phyloP scores from a whole-genome alignment of 2,329 filamentous ascomycete species.

The Nothomitra cinnamomea region DNA sequence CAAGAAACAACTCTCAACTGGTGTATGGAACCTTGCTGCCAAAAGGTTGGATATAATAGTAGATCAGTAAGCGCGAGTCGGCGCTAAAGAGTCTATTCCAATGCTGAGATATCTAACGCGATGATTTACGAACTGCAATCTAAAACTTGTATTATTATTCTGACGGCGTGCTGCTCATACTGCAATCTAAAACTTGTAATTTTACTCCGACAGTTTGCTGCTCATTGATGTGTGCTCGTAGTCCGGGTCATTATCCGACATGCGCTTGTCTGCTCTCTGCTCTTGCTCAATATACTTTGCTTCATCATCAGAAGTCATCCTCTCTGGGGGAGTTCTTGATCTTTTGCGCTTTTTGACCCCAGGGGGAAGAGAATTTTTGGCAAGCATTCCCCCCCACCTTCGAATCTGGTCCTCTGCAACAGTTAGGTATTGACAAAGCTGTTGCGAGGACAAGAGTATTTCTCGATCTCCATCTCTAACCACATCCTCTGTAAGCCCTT shows the following conservation, averaged over 20 bases:
- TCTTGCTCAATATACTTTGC: slow-evolving; percentile 13
- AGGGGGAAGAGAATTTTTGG: slow-evolving; percentile 1
- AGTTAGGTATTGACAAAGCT: slow-evolving; percentile 11
- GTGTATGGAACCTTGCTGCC: not conserved
- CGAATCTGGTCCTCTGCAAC: slow-evolving; percentile 5
- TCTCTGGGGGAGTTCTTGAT: slow-evolving; percentile 11
- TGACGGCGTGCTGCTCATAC: not conserved
- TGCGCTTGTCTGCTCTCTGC: slow-evolving; percentile 8
- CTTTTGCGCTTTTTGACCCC: slow-evolving; percentile 13
- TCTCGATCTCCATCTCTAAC: slow-evolving; percentile 6
- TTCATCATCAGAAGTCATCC: slow-evolving; percentile 12
- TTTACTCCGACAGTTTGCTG: slow-evolving; percentile 1
- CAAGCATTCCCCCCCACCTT: not conserved
- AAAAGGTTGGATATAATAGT: not conserved
- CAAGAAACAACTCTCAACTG: not conserved
- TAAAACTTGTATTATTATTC: slow-evolving; percentile 3
- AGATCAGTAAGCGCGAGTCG: not conserved
- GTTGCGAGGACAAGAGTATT: slow-evolving; percentile 5
- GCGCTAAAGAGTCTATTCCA: not conserved
- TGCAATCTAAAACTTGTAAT: slow-evolving; percentile 2
- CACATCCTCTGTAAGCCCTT: slow-evolving; percentile 9
- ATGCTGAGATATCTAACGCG: not conserved
- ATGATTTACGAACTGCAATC: too few relatives aligned
- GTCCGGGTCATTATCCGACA: not conserved
- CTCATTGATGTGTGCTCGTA: slow-evolving; percentile 2